Percentiles rank a stretch among this genome's conserved stretches.
Conservation (phyloP, 2,329 filamentous ascomycete genomes). For the Uncinocarpus reesii region DNA sequence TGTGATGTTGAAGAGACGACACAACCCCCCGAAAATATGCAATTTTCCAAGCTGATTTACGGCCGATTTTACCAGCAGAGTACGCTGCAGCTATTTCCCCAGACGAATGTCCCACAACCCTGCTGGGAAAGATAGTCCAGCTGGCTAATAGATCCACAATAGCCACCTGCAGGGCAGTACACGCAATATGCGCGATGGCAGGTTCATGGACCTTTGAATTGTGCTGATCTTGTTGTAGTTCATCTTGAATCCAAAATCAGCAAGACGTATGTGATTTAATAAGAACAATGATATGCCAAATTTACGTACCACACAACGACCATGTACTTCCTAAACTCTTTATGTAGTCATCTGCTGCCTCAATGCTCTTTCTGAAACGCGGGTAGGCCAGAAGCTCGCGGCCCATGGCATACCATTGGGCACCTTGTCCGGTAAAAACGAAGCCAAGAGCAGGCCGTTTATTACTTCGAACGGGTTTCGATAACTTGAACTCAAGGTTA, state of each 20-base stretch:
- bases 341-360: constrained; percentile 10
- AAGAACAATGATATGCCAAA: not conserved
- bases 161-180: constrained; percentile 19
- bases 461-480: not conserved
- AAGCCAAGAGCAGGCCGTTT: not conserved
- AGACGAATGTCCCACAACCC: constrained; percentile 21
- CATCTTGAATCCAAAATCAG: constrained; percentile 3
- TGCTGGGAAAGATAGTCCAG: constrained; percentile 15
- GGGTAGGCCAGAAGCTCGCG: constrained; percentile 14
- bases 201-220: constrained; percentile 15
- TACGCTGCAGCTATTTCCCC: constrained; percentile 25
- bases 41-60: constrained; percentile 17
- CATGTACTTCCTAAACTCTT: constrained; percentile 10
- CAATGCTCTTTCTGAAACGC: constrained; percentile 13
- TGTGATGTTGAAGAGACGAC: not conserved
- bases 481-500: not conserved
- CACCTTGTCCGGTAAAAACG: constrained; percentile 20
- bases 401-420: constrained; percentile 19
- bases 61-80: constrained; percentile 16
- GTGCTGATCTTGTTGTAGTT: constrained; percentile 20
- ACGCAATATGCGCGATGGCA: constrained; percentile 10
- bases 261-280: too few species aligned
- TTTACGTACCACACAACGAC: constrained; percentile 12
- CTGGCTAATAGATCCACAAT: constrained; percentile 19
- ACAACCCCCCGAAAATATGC: constrained; percentile 20